These are phyloP conservation scores for Macrophomina pseudophaseolina DNA, from an alignment of 2,329 filamentous ascomycete species.

Conservation along the genomic window DNA sequence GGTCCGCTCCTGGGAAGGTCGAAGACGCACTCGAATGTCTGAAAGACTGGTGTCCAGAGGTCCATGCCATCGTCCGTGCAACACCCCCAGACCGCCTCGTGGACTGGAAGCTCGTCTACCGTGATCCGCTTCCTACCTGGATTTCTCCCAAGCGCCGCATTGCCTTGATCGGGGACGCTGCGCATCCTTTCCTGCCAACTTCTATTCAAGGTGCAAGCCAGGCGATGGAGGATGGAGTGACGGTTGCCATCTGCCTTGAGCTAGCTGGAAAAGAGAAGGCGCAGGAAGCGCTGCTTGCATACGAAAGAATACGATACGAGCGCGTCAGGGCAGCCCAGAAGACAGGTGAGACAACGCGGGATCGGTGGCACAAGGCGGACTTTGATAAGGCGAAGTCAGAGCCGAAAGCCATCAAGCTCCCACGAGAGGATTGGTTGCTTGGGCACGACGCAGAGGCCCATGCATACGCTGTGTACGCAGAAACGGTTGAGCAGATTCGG, in stretches of 20 bases:
- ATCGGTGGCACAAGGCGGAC: conserved; percentile 36
- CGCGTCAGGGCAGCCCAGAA: conserved; percentile 34
- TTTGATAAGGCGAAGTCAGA: conserved; percentile 32
- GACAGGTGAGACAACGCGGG: conserved; percentile 35
- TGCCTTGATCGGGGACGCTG: conserved; percentile 57
- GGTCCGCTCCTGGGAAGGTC: conserved; percentile 40
- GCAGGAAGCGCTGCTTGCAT: conserved; percentile 32
- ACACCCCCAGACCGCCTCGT: conserved; percentile 48
- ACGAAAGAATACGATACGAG: conserved; percentile 34
- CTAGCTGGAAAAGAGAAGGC: conserved; percentile 29
- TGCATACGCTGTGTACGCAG: conserved; percentile 38
- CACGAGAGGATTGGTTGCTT: conserved; percentile 39
- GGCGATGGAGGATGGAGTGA: conserved; percentile 54
- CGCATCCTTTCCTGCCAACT: conserved; percentile 59
- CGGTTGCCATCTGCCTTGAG: conserved; percentile 32
- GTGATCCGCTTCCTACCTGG: conserved; percentile 58
- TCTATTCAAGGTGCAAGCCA: conserved; percentile 59
- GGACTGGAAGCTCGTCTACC: conserved; percentile 61
- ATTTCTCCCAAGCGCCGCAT: conserved; percentile 53
- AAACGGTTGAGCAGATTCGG: conserved; percentile 31
- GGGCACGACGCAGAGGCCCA: conserved; percentile 41
- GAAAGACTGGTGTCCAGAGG: conserved; percentile 50
- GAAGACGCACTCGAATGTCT: conserved; percentile 36
- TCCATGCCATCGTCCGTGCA: conserved; percentile 53
- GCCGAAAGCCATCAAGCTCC: conserved; percentile 35